Base-by-base conservation (phyloP, 169 alveolate genomes). In the Eimeria praecox region DNA sequence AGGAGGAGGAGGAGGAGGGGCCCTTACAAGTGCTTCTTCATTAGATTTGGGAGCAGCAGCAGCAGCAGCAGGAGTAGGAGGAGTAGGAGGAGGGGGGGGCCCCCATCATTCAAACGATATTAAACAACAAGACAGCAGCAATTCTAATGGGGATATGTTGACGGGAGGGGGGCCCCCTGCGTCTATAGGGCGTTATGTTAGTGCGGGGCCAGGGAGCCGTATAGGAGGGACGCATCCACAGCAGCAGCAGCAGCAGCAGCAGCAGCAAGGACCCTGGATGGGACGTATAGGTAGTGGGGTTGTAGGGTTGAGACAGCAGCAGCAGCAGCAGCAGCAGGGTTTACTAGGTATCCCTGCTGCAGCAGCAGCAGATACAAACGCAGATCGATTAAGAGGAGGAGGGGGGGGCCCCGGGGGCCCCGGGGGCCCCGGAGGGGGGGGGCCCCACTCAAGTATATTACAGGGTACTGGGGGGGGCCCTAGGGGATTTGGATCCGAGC, bases 321-420 rank as follows among this genome's bases (percentile, higher is more conserved):
- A 80, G 44, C 88, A 78, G 52, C 91, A 83, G 77, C 91, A 83
- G 38, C 91, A 83, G 91, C 91, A 83, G 33, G 91, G 77, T 30
- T 46, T 52, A 20, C 91, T 83, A 49, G 91, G 91, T 42, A 83
- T 49, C 52, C 91, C 91, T 14, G 75, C 49, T 3, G 91, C 91
- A 6, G 90, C 90, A 42, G 91, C 77, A 52, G 91, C 91, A 24
- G 91, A 49, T 46, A 56, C 56, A 73, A 83, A 16, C 62, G 66
- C 64, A 30, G 88, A 78, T 52, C 88, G 88, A 18, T 40, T 78
- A 12, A 40, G 88, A 24, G 85, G 52, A 64, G 88, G 88, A n/a
- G 75, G 30, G 85, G 85, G 24, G 88, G 88, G 66, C 88, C 54
- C 54, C 88, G 88, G 88, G 88, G 42, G 64, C 88, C 35, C 82